Evolutionary conservation across 1,284 basidiomycete genomes (phyloP), one percentile per base, ranked within the genome.

Genomic region (Austroboletus niveus): DNA sequence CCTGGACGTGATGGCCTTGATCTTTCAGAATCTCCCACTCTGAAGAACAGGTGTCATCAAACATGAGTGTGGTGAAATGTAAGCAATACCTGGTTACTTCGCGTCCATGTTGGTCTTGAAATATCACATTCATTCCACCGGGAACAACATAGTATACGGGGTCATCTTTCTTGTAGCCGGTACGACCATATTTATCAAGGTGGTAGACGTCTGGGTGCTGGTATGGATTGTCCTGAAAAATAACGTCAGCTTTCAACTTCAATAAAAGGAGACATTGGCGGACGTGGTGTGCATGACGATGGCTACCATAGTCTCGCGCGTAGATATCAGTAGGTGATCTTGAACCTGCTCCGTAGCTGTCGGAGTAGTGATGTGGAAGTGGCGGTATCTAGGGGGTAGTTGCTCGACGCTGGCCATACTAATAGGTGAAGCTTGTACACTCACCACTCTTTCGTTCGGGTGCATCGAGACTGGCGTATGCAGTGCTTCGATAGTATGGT

Each of bases 101-200:
- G 51, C 79, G 79, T 24, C 87, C 87, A 39, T 76, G 64, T 57
- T 82, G 79, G 60, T 89, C 86, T 63, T 82, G 75, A 60, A 89
- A 86, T 43, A 89, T 77, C 14, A 87, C 81, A 51, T 81, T 78
- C 57, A 82, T 73, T 24, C 84, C 85, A 14, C 75, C 75, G 31
- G 85, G 84, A 44, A 86, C 75, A 58, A 86, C 78, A 59, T 85
- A 88, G 63, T 80, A 80, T 55, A 78, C 79, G 38, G 75, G 64
- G 44, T 73, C 68, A 9, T 54, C 60, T 50, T 45, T 70, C 9
- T 64, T 57, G 14, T 69, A 54, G 57, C 43, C 24, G 8, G 52
- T 15, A 30, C 70, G 72, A 57, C 20, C 60, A 1, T 63, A 57
- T 51, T 54, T 48, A 43, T 56, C 60, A n/a, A 48, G 47, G 49